These are phyloP conservation scores for Solanum medicagineum DNA, from an alignment of 257 asterid species.

Conservation along the genomic window DNA sequence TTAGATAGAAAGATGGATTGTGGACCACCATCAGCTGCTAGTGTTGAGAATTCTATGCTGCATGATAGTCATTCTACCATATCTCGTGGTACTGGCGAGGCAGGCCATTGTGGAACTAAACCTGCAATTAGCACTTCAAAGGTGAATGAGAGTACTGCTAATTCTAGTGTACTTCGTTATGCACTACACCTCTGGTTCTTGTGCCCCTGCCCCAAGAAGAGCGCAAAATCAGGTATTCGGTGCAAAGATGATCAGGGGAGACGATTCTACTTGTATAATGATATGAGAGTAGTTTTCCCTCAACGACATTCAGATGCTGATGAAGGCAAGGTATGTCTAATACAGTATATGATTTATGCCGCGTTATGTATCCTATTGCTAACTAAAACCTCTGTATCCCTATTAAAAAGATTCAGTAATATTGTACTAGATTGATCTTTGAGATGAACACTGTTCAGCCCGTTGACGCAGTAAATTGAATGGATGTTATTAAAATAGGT, in stretches of 20 bases:
- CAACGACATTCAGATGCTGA: conserved; percentile 92
- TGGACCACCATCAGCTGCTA: conserved; percentile 3
- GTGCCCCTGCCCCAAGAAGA: conserved; percentile 56
- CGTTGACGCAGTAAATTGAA: not conserved
- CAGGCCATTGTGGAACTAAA: conserved; percentile 13
- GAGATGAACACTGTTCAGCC: not conserved
- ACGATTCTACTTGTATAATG: conserved; percentile 72
- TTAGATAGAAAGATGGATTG: conserved; percentile 18
- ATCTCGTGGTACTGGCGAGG: conserved; percentile 13
- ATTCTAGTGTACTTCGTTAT: conserved; percentile 67
- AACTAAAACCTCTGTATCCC: not conserved
- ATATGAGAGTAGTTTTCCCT: conserved; percentile 91
- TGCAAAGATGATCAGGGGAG: conserved; percentile 52
- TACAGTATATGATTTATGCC: not conserved
- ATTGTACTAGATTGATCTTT: not conserved
- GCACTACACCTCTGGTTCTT: conserved; percentile 81
- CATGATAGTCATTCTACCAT: conserved; percentile 12
- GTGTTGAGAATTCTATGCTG: conserved; percentile 19
- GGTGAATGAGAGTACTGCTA: conserved; percentile 41
- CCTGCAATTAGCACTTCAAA: conserved; percentile 28
- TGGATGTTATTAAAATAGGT: not conserved
- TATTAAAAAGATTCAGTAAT: not conserved
- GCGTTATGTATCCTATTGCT: not conserved
- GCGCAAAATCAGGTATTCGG: conserved; percentile 27
- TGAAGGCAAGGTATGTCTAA: conserved; percentile 79